A percentile compares a stretch with the other conserved stretches of the same genome.
phyloP scores from a whole-genome alignment of 495 filamentous ascomycete species.

The Penicillium canescens region DNA sequence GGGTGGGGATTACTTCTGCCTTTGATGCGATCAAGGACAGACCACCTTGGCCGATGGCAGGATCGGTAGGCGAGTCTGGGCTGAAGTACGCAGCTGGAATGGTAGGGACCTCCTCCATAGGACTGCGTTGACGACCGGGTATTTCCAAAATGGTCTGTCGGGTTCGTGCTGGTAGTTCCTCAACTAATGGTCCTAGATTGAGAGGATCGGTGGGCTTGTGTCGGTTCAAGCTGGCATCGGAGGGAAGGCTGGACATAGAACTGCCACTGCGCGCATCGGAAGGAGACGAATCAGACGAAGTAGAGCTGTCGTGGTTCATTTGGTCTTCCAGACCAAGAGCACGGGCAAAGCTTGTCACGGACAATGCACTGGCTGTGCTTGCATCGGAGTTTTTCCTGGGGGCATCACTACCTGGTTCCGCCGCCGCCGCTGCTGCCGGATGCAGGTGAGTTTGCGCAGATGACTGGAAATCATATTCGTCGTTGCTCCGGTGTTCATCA shows the following conservation, averaged over 20 bases:
- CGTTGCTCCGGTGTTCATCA: constrained; percentile 1
- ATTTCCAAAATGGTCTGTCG: constrained; percentile 21
- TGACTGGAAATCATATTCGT: constrained; percentile 5
- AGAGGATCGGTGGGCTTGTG: constrained; percentile 34
- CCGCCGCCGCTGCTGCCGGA: constrained; percentile 10
- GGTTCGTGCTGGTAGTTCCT: constrained; percentile 31
- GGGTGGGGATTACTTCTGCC: neutral
- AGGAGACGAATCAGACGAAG: constrained; percentile 66
- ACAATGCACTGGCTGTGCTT: constrained; percentile 31
- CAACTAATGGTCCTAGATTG: constrained; percentile 37
- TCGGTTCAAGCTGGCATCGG: constrained; percentile 36
- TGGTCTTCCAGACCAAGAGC: constrained; percentile 40
- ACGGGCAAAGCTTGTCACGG: constrained; percentile 42
- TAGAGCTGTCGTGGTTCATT: constrained; percentile 60
- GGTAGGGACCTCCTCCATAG: constrained; percentile 33
- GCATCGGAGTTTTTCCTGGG: constrained; percentile 34
- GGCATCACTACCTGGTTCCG: constrained; percentile 8
- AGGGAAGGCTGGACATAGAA: constrained; percentile 64
- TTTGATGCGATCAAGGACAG: constrained; percentile 42
- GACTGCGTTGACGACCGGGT: constrained; percentile 18
- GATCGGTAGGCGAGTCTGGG: constrained; percentile 63
- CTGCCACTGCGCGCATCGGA: constrained; percentile 67
- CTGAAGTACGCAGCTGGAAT: constrained; percentile 35
- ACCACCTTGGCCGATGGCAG: constrained; percentile 47
- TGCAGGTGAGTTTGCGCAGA: constrained; percentile 18